Base-by-base conservation (phyloP, 2,329 filamentous ascomycete species). In the Ophiosphaerella herpotricha region DNA sequence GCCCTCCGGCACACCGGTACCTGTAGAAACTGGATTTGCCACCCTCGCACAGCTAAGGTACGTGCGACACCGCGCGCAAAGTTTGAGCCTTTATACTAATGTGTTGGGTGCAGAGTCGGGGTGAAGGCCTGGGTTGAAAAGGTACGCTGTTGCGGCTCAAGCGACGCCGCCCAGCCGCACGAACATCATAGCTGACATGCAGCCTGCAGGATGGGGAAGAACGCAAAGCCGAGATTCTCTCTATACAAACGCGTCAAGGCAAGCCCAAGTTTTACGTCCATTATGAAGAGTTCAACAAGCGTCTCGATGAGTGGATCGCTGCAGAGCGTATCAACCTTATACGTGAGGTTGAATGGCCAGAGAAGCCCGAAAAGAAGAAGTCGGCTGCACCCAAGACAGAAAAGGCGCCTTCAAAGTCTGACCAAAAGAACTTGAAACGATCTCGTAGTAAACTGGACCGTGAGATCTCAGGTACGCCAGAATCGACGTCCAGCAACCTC, bases 251-350 rank as follows among this genome's bases (percentile, higher is more conserved):
- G 52, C 89, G 90, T 18, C 95, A 95, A 74, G 93, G 90, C 66
- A 87, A 89, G 13, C 88, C 90, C 34, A 89, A 90, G 47, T 97
- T 93, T 70, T 97, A 97, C 74, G 95, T 96, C 66, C 96, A 97
- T 74, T 97, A 97, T 72, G 91, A 96, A 69, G 95, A 96, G 67
- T 97, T 97, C 83, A 97, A 97, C 77, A 97, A 97, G 65, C 85
- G 85, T 79, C 77, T 87, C 29, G 84, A 87, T 63, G 94, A 99
- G 79, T 99, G 94, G 94, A 87, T 99, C 8, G 82, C 89, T 1
- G 83, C 88, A 26, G 81, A 84, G 32, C 85, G 94, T 32, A 90
- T 99, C 60, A 91, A 97, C 71, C 87, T 99, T 50, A 80, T 83
- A 1, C 87, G 91, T 60, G 92, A 97, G 64, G 94, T 99, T 46